Conservation (phyloP, 192 early-diverging fungal genomes). For the Cladochytrium replicatum region DNA sequence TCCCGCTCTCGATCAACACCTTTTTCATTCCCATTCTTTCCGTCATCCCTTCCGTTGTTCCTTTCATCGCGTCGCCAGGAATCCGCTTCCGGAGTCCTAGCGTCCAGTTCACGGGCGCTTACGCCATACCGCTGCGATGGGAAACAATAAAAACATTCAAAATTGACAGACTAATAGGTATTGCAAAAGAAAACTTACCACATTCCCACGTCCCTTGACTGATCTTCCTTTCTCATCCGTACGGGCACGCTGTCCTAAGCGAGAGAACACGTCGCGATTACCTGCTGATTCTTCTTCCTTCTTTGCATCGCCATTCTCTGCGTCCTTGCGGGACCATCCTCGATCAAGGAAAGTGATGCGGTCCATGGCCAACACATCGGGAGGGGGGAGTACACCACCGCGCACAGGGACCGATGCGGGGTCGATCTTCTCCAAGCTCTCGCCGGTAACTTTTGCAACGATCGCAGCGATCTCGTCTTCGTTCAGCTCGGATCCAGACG, state of each 20-base stretch:
- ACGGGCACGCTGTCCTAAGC: conserved; percentile 1
- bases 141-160: too few species aligned
- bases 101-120: too few species aligned
- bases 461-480: background rate
- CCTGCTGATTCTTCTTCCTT: conserved; percentile 1
- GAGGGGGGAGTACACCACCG: background rate
- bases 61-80: too few species aligned
- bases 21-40: too few species aligned
- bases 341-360: conserved; percentile 5
- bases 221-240: conserved; percentile 22
- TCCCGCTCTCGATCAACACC: too few species aligned
- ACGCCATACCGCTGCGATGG: too few species aligned
- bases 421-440: background rate
- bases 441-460: conserved; percentile 1
- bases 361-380: conserved; percentile 15
- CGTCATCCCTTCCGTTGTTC: too few species aligned
- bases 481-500: conserved; percentile 11
- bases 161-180: too few species aligned
- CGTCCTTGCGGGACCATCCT: conserved; percentile 6
- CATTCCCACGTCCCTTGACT: conserved; percentile 23
- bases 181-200: conserved; percentile 22
- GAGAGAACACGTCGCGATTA: background rate
- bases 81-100: too few species aligned
- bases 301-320: background rate
- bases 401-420: too few species aligned